Percentiles rank a stretch among this genome's conserved stretches.
These are phyloP conservation scores for Solanum sitiens DNA, from an alignment of 257 asterid genomes.

Conservation along the genomic window DNA sequence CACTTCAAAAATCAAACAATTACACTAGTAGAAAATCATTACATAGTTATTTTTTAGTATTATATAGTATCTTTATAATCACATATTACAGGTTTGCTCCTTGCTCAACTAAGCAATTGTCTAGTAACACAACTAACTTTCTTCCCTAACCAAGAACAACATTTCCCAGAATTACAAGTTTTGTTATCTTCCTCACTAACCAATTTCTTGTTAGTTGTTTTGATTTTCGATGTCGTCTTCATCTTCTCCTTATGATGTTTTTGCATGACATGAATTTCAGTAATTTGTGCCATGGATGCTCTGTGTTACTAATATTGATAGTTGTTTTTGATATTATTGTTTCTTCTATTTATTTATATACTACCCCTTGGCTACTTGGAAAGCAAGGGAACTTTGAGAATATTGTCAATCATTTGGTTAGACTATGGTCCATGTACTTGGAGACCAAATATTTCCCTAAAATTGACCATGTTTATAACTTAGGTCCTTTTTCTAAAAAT, in stretches of 20 bases:
- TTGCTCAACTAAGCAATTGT: not conserved
- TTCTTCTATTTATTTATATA: not conserved
- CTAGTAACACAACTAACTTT: not conserved
- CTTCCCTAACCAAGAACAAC: not conserved
- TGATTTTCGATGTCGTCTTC: not conserved
- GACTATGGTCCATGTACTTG: not conserved
- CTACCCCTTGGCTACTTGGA: not conserved
- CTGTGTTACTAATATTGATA: not conserved
- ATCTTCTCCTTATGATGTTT: not conserved
- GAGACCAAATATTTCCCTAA: not conserved
- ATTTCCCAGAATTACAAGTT: not conserved
- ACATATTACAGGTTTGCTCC: not conserved
- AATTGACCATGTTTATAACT: not conserved
- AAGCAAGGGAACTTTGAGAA: not conserved
- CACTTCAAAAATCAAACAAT: not conserved
- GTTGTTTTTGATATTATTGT: not conserved
- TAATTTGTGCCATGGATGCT: not conserved
- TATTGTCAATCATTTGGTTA: not conserved
- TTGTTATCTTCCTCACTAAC: not conserved
- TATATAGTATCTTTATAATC: not conserved
- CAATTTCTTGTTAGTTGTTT: not conserved
- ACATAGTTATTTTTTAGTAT: not conserved
- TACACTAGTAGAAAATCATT: not conserved
- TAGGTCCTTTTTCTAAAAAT: too few relatives aligned
- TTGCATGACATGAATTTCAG: not conserved